These are phyloP conservation scores for Apiotrichum sp. DNA, from an alignment of 1,284 basidiomycete species.

Conservation along the genomic window DNA sequence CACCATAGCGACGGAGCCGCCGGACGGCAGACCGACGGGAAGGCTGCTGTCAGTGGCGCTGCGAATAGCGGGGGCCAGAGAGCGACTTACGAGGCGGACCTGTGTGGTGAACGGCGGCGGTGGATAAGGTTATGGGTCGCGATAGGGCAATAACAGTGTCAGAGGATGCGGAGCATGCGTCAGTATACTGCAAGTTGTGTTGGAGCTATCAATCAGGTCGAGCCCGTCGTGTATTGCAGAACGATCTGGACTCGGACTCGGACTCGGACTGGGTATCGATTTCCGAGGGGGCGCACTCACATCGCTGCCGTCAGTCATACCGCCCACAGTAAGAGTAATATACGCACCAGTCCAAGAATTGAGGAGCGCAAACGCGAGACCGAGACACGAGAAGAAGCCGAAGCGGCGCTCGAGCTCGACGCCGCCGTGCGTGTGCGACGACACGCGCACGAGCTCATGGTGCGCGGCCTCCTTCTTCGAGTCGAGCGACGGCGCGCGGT, in stretches of 20 bases:
- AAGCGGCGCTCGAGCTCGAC: constrained; percentile 22
- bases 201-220: too few species aligned
- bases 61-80: not conserved
- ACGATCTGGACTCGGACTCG: too few species aligned
- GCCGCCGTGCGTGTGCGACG: too few species aligned
- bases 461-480: not conserved
- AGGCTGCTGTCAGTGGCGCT: constrained; percentile 9
- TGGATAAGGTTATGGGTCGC: too few species aligned
- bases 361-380: constrained; percentile 20
- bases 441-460: not conserved
- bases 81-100: constrained; percentile 2
- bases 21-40: constrained; percentile 26
- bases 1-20: constrained; percentile 34
- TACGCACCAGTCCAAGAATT: constrained; percentile 18
- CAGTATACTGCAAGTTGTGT: too few species aligned
- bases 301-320: too few species aligned
- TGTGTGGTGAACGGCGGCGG: not conserved
- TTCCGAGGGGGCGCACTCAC: too few species aligned
- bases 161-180: too few species aligned
- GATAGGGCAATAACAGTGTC: not conserved
- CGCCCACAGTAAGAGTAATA: not conserved
- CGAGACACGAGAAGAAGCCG: constrained; percentile 14
- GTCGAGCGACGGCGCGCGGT: too few species aligned
- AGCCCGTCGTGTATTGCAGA: too few species aligned
- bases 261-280: too few species aligned